A percentile compares a stretch with the other conserved stretches of the same genome.
phyloP scores from a whole-genome alignment of 306 rosid species.

The Trifolium dubium region DNA sequence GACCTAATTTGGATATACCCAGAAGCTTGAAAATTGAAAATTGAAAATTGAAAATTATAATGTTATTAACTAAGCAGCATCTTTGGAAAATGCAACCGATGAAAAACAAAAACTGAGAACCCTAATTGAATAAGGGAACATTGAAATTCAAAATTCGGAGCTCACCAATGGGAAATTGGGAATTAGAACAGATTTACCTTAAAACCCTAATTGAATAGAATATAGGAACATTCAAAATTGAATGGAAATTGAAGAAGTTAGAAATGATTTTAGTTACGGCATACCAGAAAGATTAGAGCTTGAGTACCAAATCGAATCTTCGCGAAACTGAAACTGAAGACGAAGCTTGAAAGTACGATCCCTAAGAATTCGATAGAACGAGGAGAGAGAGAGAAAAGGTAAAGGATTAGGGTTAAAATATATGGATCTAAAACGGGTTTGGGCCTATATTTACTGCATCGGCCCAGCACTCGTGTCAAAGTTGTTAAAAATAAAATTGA shows the following conservation, averaged over 20 bases:
- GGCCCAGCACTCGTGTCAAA: neutral
- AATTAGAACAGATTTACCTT: slow-evolving; percentile 28
- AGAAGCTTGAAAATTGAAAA: neutral
- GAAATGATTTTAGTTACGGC: neutral
- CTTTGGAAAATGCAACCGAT: slow-evolving; percentile 22
- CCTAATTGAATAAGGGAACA: neutral
- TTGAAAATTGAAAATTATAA: slow-evolving; percentile 15
- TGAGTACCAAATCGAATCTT: slow-evolving; percentile 26
- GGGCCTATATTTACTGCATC: slow-evolving; percentile 2
- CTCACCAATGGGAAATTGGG: slow-evolving; percentile 12
- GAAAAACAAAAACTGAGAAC: neutral
- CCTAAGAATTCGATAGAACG: slow-evolving; percentile 2
- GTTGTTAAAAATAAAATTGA: too few species aligned
- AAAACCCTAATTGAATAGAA: slow-evolving; percentile 40
- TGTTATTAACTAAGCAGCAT: neutral
- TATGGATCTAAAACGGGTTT: slow-evolving; percentile 35
- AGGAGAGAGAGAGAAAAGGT: neutral
- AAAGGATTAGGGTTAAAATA: slow-evolving; percentile 43
- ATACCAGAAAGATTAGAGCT: slow-evolving; percentile 43
- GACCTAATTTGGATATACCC: slow-evolving; percentile 13
- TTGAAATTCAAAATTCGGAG: slow-evolving; percentile 8
- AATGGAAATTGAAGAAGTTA: neutral
- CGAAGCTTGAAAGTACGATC: slow-evolving; percentile 28
- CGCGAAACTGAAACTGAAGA: slow-evolving; percentile 30
- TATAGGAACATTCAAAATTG: neutral